These are phyloP conservation scores for Ascochyta clinopodiicola DNA, from an alignment of 2,329 filamentous ascomycete genomes.

Conservation along the genomic window DNA sequence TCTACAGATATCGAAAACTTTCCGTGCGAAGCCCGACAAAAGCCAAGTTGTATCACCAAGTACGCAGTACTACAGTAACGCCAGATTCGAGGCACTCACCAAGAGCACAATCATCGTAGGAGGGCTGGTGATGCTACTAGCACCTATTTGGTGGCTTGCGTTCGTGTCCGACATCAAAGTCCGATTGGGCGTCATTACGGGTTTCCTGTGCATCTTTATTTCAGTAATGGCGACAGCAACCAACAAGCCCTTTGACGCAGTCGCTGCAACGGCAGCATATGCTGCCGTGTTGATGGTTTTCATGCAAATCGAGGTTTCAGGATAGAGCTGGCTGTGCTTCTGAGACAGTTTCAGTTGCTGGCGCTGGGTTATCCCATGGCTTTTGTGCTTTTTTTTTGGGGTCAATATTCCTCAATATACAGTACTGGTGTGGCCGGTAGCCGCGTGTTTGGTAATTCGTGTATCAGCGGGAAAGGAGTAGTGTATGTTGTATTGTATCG, in stretches of 20 bases:
- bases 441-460: not conserved
- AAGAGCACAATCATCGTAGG: constrained; percentile 20
- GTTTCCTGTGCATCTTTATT: constrained; percentile 28
- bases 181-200: constrained; percentile 30
- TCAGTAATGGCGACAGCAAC: constrained; percentile 18
- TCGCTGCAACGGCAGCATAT: constrained; percentile 33
- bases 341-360: not conserved
- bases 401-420: not conserved
- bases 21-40: constrained; percentile 15
- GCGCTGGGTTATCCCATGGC: not conserved
- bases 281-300: constrained; percentile 13
- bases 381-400: not conserved
- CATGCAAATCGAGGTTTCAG: constrained; percentile 8
- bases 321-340: not conserved
- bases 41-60: constrained; percentile 3
- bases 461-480: not conserved
- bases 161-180: constrained; percentile 4
- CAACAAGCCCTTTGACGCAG: constrained; percentile 28
- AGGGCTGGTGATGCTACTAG: constrained; percentile 29
- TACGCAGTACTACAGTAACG: constrained; percentile 22
- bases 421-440: not conserved
- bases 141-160: constrained; percentile 33
- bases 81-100: constrained; percentile 20
- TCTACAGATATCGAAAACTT: constrained; percentile 12
- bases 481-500: not conserved